Conservation (phyloP, 2,329 filamentous ascomycete genomes). For the Ascochyta viciae-villosae region DNA sequence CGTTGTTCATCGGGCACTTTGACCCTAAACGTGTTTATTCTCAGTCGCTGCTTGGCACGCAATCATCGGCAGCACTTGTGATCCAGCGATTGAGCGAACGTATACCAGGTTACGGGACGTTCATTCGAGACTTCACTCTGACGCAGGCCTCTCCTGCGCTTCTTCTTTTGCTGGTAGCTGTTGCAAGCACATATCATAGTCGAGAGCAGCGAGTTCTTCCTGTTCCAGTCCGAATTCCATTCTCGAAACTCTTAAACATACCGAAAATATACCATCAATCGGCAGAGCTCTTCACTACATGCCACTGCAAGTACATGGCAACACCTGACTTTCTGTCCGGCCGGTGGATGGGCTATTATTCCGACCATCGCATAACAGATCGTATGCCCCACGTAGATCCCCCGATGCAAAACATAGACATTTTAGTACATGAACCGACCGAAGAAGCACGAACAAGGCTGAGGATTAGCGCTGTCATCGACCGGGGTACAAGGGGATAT, state of each 20-base stretch:
- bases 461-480: constrained; percentile 10
- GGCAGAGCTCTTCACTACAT: constrained; percentile 17
- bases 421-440: constrained; percentile 9
- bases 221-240: constrained; percentile 19
- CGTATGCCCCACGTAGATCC: constrained; percentile 14
- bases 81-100: constrained; percentile 13
- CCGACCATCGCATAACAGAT: constrained; percentile 19
- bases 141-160: constrained; percentile 21
- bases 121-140: constrained; percentile 5
- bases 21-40: background rate
- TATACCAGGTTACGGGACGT: constrained; percentile 10
- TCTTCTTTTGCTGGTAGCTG: constrained; percentile 8
- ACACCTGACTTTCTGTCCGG: constrained; percentile 23
- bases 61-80: background rate
- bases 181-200: background rate
- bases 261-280: constrained; percentile 16
- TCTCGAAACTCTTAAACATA: constrained; percentile 23
- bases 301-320: constrained; percentile 28
- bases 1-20: constrained; percentile 7
- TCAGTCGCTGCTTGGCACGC: background rate
- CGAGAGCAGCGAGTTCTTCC: constrained; percentile 12
- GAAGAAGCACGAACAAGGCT: constrained; percentile 7
- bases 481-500: constrained; percentile 18
- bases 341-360: constrained; percentile 27
- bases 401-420: constrained; percentile 21